A percentile compares a stretch with the other conserved stretches of the same genome.
Conservation (phyloP, 1,284 basidiomycete genomes). For the Acaromyces ingoldii region DNA sequence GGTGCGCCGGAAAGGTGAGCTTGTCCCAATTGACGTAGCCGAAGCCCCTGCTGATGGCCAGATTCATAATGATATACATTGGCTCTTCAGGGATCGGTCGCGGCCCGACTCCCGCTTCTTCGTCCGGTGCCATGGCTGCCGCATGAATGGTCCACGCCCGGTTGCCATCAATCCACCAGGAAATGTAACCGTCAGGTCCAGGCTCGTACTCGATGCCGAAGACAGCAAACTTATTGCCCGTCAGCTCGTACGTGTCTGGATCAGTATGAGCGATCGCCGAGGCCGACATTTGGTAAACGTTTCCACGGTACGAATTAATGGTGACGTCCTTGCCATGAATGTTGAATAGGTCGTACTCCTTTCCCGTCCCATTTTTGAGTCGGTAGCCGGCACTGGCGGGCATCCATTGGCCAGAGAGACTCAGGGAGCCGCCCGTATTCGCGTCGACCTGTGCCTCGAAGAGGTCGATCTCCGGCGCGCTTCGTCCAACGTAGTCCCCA, state of each 20-base stretch:
- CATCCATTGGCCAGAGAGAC: constrained; percentile 41
- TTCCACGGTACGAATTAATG: constrained; percentile 42
- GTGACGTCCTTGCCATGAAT: not conserved
- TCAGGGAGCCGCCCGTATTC: constrained; percentile 31
- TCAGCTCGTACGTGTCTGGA: constrained; percentile 30
- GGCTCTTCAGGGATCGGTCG: constrained; percentile 65
- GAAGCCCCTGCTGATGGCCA: constrained; percentile 35
- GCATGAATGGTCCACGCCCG: constrained; percentile 58
- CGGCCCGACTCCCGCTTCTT: constrained; percentile 62
- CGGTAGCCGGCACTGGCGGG: constrained; percentile 50
- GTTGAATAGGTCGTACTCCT: not conserved
- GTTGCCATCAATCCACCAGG: constrained; percentile 49
- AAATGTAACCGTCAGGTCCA: constrained; percentile 64
- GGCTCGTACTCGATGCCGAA: constrained; percentile 55
- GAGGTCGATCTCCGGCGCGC: constrained; percentile 80
- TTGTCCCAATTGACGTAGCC: constrained; percentile 22
- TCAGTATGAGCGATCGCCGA: constrained; percentile 40
- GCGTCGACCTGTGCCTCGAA: constrained; percentile 61
- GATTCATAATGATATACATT: constrained; percentile 46
- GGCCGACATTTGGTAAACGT: constrained; percentile 44
- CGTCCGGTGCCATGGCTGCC: constrained; percentile 68
- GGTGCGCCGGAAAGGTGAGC: constrained; percentile 23
- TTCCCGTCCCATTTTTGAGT: constrained; percentile 47
- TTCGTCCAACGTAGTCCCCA: constrained; percentile 54
- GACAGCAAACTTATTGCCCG: constrained; percentile 29